Percentiles rank a stretch among this genome's conserved stretches.
Conservation (phyloP, 73 alveolate genomes). For the Paramecium bursaria region DNA sequence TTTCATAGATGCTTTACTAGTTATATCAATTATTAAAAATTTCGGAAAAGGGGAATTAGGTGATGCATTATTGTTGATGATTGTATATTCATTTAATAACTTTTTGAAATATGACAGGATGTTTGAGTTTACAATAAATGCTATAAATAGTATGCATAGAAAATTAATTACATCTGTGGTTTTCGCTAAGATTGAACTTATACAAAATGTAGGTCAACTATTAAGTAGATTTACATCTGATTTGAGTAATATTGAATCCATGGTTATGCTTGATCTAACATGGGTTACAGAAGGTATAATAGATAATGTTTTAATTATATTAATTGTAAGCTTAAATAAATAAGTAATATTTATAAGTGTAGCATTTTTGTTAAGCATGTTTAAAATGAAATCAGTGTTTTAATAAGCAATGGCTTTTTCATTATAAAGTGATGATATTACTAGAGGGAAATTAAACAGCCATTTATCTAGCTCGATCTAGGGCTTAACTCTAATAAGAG, state of each 20-base stretch:
- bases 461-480: not conserved
- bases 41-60: constrained; percentile 9
- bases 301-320: constrained; percentile 28
- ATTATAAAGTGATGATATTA: constrained; percentile 7
- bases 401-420: constrained; percentile 20
- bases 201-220: constrained; percentile 8
- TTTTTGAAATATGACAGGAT: not conserved
- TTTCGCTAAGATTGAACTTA: not conserved
- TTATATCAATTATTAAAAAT: constrained; percentile 4
- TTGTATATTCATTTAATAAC: not conserved
- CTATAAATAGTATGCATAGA: constrained; percentile 35
- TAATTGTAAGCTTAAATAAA: constrained; percentile 8
- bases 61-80: not conserved
- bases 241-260: constrained; percentile 31
- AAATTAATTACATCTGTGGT: constrained; percentile 38
- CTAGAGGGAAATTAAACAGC: constrained; percentile 7
- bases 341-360: not conserved
- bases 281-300: constrained; percentile 54
- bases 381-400: constrained; percentile 13
- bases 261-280: constrained; percentile 44
- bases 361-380: not conserved
- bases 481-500: constrained; percentile 34
- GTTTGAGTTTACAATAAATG: constrained; percentile 41
- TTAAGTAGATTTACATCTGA: constrained; percentile 58
- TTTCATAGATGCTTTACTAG: constrained; percentile 22